Conservation (phyloP, 2,329 filamentous ascomycete genomes). For the Claviceps sp. region DNA sequence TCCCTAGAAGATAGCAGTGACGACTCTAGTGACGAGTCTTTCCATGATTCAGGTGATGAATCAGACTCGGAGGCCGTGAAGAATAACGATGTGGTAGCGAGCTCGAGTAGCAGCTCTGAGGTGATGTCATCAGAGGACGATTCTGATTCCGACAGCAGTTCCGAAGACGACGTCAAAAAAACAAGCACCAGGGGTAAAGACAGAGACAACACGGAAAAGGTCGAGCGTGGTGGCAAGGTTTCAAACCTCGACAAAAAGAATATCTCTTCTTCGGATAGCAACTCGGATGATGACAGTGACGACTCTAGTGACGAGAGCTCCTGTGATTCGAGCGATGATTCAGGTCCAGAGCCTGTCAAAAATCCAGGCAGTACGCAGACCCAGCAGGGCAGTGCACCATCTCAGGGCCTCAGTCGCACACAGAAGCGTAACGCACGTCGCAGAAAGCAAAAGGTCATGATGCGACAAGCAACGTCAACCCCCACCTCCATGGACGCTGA, state of each 20-base stretch:
- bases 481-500: conserved; percentile 11
- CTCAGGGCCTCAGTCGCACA: conserved; percentile 27
- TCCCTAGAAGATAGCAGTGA: conserved; percentile 4
- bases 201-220: neutral
- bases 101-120: conserved; percentile 6
- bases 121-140: conserved; percentile 3
- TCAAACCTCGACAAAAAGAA: neutral
- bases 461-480: neutral
- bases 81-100: neutral
- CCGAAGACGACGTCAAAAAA: neutral
- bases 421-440: conserved; percentile 39
- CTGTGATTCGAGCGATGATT: conserved; percentile 9
- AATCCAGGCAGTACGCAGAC: neutral
- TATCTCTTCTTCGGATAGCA: neutral
- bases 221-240: neutral
- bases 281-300: conserved; percentile 7
- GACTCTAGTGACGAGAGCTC: conserved; percentile 11
- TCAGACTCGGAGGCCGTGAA: no score
- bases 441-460: conserved; percentile 21
- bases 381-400: conserved; percentile 9
- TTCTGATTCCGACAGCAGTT: neutral
- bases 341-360: conserved; percentile 9
- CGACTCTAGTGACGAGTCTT: conserved; percentile 7
- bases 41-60: no score
- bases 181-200: neutral